Percentiles rank a stretch among this genome's conserved stretches.
Evolutionary conservation across 768 basidiomycete genomes (phyloP).

Genomic region (Termitomyces sp.): DNA sequence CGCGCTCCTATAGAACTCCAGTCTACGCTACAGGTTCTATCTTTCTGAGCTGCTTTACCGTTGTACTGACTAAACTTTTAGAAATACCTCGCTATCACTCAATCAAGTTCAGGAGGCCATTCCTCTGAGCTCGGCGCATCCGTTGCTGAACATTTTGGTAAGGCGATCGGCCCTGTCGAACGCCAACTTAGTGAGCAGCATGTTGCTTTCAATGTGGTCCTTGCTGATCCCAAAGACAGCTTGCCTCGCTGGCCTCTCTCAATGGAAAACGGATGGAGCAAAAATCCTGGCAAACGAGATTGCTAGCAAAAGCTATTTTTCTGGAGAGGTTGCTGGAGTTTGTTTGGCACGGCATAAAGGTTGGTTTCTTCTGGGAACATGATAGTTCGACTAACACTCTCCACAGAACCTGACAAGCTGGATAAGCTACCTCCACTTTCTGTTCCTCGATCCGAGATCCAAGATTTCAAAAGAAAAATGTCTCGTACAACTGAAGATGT

Average conservation of each 20-base stretch:
- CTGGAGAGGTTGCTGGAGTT: conserved; percentile 81
- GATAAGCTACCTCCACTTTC: conserved; percentile 56
- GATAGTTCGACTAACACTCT: background rate
- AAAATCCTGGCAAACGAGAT: conserved; percentile 81
- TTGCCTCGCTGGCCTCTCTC: conserved; percentile 47
- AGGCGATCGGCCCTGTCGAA: conserved; percentile 71
- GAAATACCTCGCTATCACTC: conserved; percentile 84
- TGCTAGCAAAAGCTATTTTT: conserved; percentile 85
- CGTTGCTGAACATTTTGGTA: conserved; percentile 81
- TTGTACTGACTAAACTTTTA: conserved; percentile 22
- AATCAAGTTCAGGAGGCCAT: conserved; percentile 62
- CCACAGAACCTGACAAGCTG: conserved; percentile 48
- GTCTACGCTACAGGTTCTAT: conserved; percentile 80
- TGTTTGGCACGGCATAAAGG: conserved; percentile 64
- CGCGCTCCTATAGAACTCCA: conserved; percentile 91
- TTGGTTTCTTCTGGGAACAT: conserved; percentile 20
- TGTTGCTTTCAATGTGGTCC: background rate
- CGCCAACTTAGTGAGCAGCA: conserved; percentile 62
- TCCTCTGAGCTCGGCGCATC: conserved; percentile 89
- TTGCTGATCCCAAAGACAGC: conserved; percentile 25
- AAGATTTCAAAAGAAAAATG: conserved; percentile 64
- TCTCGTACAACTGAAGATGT: conserved; percentile 62
- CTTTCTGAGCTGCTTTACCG: conserved; percentile 1
- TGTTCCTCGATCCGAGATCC: conserved; percentile 56
- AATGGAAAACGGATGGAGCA: conserved; percentile 75